Percentiles rank a stretch among this genome's conserved stretches.
phyloP scores from a whole-genome alignment of 306 rosid genomes.

The Astragalus glycyphyllos region DNA sequence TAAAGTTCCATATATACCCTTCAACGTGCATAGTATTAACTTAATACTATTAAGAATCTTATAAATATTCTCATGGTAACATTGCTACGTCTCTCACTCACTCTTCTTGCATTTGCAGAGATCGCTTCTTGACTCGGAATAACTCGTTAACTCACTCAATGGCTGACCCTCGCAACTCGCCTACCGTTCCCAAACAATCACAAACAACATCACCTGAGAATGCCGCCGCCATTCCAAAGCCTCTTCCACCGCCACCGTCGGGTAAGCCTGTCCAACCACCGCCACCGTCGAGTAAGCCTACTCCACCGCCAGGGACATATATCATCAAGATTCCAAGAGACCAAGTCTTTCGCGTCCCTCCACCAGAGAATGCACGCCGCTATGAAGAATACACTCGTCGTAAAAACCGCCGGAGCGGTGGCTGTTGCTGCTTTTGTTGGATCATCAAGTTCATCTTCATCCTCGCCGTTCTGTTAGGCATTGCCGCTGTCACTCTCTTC shows the following conservation, averaged over 20 bases:
- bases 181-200: not conserved
- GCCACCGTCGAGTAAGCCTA: slow-evolving; percentile 43
- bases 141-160: slow-evolving; percentile 45
- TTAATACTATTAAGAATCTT: no score
- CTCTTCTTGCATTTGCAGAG: slow-evolving; percentile 20
- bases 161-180: slow-evolving; percentile 68
- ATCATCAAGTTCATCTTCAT: slow-evolving; percentile 42
- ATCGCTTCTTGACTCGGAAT: slow-evolving; percentile 2
- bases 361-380: slow-evolving; percentile 69
- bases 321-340: slow-evolving; percentile 78
- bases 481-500: slow-evolving; percentile 61
- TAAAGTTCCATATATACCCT: not conserved
- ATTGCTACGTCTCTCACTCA: no score
- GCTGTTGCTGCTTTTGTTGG: slow-evolving; percentile 59
- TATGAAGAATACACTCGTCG: slow-evolving; percentile 51
- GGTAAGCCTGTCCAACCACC: slow-evolving; percentile 20
- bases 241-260: slow-evolving; percentile 2
- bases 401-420: slow-evolving; percentile 39
- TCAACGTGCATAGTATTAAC: not conserved
- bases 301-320: slow-evolving; percentile 68
- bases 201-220: slow-evolving; percentile 26
- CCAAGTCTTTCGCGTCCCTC: slow-evolving; percentile 79
- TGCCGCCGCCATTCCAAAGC: slow-evolving; percentile 16
- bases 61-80: not conserved
- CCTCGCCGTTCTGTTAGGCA: slow-evolving; percentile 49